Evolutionary conservation across 352 stramenopile species (phyloP).

Genomic region (Saprolegnia parasitica): DNA sequence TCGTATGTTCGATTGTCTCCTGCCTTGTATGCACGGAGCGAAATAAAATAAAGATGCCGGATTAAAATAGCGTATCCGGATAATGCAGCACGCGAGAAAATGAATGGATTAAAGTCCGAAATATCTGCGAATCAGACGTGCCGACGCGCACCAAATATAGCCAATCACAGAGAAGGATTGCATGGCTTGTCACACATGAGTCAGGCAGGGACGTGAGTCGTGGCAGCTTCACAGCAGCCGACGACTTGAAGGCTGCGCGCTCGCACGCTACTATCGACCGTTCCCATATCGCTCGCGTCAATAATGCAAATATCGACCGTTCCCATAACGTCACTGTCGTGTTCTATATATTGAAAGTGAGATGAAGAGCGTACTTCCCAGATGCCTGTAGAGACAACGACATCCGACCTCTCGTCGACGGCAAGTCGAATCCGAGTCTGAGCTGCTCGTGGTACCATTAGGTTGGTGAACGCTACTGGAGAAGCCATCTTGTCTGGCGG

Average conservation of each 20-base stretch:
- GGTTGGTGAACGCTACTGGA: no score
- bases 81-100: not conserved
- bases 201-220: not conserved
- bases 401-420: no score
- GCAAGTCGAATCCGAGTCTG: no score
- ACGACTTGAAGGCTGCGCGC: not conserved
- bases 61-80: conserved; percentile 4
- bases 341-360: no score
- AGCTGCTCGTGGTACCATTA: no score
- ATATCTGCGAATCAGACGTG: not conserved
- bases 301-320: no score
- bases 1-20: conserved; percentile 6
- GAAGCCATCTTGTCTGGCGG: no score
- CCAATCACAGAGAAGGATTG: not conserved
- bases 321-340: no score
- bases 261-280: no score
- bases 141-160: not conserved
- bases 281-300: no score
- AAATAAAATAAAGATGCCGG: not conserved
- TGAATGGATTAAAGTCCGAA: not conserved
- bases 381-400: no score
- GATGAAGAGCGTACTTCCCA: no score
- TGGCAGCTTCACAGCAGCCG: not conserved
- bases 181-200: not conserved
- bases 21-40: not conserved